phyloP scores from a whole-genome alignment of 257 asterid genomes.

The Echites panduratus region DNA sequence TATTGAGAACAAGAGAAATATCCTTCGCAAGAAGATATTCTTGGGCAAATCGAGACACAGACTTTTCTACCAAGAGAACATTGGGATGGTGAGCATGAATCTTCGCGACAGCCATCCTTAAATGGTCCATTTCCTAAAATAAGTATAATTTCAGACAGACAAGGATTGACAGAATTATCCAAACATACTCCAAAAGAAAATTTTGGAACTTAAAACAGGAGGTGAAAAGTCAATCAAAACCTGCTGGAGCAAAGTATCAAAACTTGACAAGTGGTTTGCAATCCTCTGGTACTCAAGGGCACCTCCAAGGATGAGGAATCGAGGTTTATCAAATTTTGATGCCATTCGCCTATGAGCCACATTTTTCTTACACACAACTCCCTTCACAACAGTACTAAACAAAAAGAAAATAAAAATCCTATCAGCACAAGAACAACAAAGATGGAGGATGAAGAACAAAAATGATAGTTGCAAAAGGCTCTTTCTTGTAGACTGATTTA shows the following conservation, averaged over 20 bases:
- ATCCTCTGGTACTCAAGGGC: constrained; percentile 82
- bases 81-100: constrained; percentile 78
- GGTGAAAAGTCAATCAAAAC: constrained; percentile 31
- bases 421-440: constrained; percentile 12
- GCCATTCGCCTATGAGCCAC: constrained; percentile 75
- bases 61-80: constrained; percentile 70
- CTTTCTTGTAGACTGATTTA: not conserved
- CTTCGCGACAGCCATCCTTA: constrained; percentile 86
- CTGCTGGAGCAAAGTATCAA: constrained; percentile 79
- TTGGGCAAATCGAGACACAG: constrained; percentile 79
- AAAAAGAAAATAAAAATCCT: constrained; percentile 22
- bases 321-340: constrained; percentile 59
- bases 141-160: constrained; percentile 11
- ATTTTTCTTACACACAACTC: constrained; percentile 78
- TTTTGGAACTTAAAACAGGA: constrained; percentile 4
- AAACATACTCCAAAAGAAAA: constrained; percentile 5
- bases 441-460: constrained; percentile 3
- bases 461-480: constrained; percentile 14
- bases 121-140: constrained; percentile 80
- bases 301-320: constrained; percentile 66
- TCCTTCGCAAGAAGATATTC: constrained; percentile 80
- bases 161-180: not conserved
- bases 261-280: constrained; percentile 72
- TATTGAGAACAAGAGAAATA: constrained; percentile 72
- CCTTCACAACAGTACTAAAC: constrained; percentile 55